Evolutionary conservation across 2,329 filamentous ascomycete genomes (phyloP), one percentile per base, ranked within the genome.

Genomic region (Leptographium galeiforme): DNA sequence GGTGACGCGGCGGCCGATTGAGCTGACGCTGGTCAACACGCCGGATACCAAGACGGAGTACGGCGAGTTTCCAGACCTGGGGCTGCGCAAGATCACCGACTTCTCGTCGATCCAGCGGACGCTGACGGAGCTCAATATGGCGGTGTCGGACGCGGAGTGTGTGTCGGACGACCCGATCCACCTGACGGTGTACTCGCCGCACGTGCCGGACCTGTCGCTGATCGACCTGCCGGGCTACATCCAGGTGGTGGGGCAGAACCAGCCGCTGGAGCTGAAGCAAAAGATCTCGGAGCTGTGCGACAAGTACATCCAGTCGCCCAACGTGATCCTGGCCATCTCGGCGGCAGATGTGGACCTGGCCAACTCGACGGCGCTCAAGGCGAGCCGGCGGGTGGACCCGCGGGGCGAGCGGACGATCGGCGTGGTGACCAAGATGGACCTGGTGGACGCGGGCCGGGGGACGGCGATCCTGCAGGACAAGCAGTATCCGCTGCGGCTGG

Each of bases 401-500:
- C 78, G 93, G 56, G 93, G 93, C 53, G 93, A 98, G 70, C 79
- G 93, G 57, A 98, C 93, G 0, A 98, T 98, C 63, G 93, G 93
- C 46, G 93, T 98, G n/a, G 84, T 98, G 44, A 98, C 93, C 4
- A 98, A 98, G 72, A 96, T 98, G 91, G 93, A 98, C 63, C 76
- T 98, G 25, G 90, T 98, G 8, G 91, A 97, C 60, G 78, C 93
- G 4, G 72, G 75, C 8, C 82, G 91, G 55, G 93, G 90, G 34
- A 78, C 81, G 14, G 76, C 80, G 39, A 88, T 98, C 36, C 74
- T 98, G 19, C 83, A 77, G 32, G 91, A 98, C 66, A 85, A 82
- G 64, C 95, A 97, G 66, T 98, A 98, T 63, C 91, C 93, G 43
- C 75, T 98, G 34, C 80, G 93, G n/a, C 73, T 98, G 4, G 93